Conservation (phyloP, 2,329 filamentous ascomycete genomes). For the Capronia epimyces region DNA sequence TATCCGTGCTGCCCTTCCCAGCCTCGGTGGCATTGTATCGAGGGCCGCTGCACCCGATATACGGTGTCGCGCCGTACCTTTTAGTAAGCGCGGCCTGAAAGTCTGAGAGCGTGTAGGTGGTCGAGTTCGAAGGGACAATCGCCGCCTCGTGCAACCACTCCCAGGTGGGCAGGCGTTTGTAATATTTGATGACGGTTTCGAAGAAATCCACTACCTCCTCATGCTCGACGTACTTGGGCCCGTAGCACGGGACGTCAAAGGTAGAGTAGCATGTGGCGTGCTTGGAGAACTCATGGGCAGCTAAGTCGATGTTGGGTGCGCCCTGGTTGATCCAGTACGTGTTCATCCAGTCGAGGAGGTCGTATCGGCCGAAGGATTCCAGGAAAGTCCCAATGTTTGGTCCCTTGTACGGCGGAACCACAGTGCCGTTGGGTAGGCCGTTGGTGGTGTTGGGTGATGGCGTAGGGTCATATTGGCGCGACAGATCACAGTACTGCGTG, state of each 20-base stretch:
- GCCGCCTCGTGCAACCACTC: slow-evolving; percentile 52
- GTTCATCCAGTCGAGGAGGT: slow-evolving; percentile 62
- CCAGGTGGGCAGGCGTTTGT: slow-evolving; percentile 55
- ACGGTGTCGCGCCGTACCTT: slow-evolving; percentile 53
- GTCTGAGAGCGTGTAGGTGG: slow-evolving; percentile 50
- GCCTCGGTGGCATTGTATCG: slow-evolving; percentile 56
- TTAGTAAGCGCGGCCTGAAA: slow-evolving; percentile 49
- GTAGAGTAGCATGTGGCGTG: slow-evolving; percentile 63
- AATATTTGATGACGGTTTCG: slow-evolving; percentile 55
- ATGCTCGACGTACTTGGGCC: slow-evolving; percentile 51
- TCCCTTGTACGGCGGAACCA: slow-evolving; percentile 56
- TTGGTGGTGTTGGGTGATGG: slow-evolving; percentile 61
- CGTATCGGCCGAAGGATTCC: slow-evolving; percentile 52
- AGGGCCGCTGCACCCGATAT: slow-evolving; percentile 57
- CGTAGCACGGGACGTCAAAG: slow-evolving; percentile 62
- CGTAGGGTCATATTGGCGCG: slow-evolving; percentile 58
- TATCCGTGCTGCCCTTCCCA: slow-evolving; percentile 51
- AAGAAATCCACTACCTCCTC: slow-evolving; percentile 60
- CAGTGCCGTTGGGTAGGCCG: slow-evolving; percentile 44
- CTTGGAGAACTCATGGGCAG: slow-evolving; percentile 64
- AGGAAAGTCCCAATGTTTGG: slow-evolving; percentile 56
- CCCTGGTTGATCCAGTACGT: slow-evolving; percentile 58
- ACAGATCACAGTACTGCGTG: slow-evolving; percentile 61
- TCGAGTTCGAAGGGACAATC: slow-evolving; percentile 56
- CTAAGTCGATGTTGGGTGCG: slow-evolving; percentile 55